Evolutionary conservation across 1,284 basidiomycete species (phyloP), one percentile per base, ranked within the genome.

Genomic region (Ceratobasidium sp.): DNA sequence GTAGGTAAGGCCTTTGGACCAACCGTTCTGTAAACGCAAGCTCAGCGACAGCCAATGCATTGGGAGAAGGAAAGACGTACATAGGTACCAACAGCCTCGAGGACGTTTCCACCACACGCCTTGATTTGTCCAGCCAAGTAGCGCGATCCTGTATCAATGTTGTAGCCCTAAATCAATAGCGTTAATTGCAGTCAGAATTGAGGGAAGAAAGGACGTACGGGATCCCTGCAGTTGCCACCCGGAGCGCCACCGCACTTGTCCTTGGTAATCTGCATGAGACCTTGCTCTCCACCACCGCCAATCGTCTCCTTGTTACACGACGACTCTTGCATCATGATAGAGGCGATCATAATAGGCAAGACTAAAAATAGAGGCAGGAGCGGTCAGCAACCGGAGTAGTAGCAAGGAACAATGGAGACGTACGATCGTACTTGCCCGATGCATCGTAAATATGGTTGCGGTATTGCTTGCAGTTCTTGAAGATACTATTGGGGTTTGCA

Each of bases 321-420:
- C 57, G 90, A 91, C 84, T 93, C 93, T 83, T 93, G 91, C 91
- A 97, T 93, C 50, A 95, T 94, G 80, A 97, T 93, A 0, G 94
- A 89, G 2, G 95, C 94, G 60, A 96, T 84, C 81, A 97, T 86
- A 82, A 95, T 93, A 2, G 94, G 83, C 23, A 91, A 91, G 52
- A 90, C 88, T 89, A 78, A 1, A 30, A 38, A 20, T 41, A 12
- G n/a, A 33, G 20, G 41, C 46, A 66, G 23, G 38, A 30, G 69
- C 57, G 41, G 38, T n/a, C 4, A 44, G 41, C 41, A 38, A 38
- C 20, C 41, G 41, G 41, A n/a, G 7, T 44, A 12, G 7, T 44
- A 10, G 41, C 41, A 10, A 7, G 27, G 30, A 73, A 16, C 18
- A 38, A 55, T 68, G 23, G 18, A n/a, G 46, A 85, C 87, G 89